Evolutionary conservation across 495 filamentous ascomycete genomes (phyloP).

Genomic region (Cercophora newfieldiana): DNA sequence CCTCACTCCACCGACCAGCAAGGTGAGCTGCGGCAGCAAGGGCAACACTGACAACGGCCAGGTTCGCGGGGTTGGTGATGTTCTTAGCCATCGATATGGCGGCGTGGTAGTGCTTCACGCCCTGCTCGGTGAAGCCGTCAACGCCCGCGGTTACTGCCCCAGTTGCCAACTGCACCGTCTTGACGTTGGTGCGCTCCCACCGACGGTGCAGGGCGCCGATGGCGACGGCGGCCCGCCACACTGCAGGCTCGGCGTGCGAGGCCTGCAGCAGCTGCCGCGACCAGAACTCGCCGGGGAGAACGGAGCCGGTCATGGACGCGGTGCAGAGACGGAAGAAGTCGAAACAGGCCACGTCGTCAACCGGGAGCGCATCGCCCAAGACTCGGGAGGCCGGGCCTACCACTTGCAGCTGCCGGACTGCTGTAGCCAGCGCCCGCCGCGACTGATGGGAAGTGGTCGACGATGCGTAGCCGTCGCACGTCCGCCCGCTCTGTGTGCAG

Average conservation of each 20-base stretch:
- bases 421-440: slow-evolving; percentile 27
- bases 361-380: slow-evolving; percentile 42
- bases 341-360: slow-evolving; percentile 30
- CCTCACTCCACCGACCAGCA: slow-evolving; percentile 19
- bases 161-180: background rate
- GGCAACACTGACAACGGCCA: slow-evolving; percentile 22
- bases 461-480: slow-evolving; percentile 36
- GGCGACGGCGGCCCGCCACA: slow-evolving; percentile 55
- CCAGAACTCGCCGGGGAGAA: slow-evolving; percentile 48
- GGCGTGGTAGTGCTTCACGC: slow-evolving; percentile 7
- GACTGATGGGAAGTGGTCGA: slow-evolving; percentile 30
- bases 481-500: slow-evolving; percentile 32
- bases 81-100: slow-evolving; percentile 21
- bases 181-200: slow-evolving; percentile 20
- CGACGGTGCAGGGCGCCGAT: slow-evolving; percentile 38
- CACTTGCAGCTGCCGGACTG: slow-evolving; percentile 40
- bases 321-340: slow-evolving; percentile 31
- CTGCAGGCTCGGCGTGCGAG: slow-evolving; percentile 51
- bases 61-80: slow-evolving; percentile 10
- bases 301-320: slow-evolving; percentile 17
- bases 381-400: slow-evolving; percentile 39
- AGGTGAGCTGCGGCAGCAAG: slow-evolving; percentile 24
- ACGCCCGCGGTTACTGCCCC: background rate
- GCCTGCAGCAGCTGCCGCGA: slow-evolving; percentile 50
- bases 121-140: slow-evolving; percentile 18